Evolutionary conservation across 2,329 filamentous ascomycete genomes (phyloP).

Genomic region (Trichoderma brevicompactum): DNA sequence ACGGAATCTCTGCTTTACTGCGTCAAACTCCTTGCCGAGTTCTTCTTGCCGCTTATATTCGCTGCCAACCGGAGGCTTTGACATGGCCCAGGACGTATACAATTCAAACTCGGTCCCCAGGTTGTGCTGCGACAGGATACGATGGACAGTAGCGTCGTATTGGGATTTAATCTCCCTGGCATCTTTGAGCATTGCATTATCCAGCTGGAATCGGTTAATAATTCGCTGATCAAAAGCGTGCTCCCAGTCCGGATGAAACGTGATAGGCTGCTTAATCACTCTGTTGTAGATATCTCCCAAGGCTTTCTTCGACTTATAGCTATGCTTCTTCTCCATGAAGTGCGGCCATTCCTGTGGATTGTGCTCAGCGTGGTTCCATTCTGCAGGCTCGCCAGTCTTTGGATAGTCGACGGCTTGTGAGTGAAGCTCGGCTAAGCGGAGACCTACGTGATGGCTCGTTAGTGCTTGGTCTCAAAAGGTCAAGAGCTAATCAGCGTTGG

Average conservation of each 20-base stretch:
- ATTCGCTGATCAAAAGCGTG: constrained; percentile 77
- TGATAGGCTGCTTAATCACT: constrained; percentile 58
- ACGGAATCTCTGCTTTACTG: constrained; percentile 71
- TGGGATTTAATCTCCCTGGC: constrained; percentile 71
- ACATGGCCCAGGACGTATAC: constrained; percentile 83
- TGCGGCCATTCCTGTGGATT: constrained; percentile 74
- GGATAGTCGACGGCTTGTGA: constrained; percentile 93
- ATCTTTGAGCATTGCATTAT: constrained; percentile 57
- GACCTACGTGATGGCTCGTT: constrained; percentile 46
- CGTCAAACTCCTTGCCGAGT: constrained; percentile 68
- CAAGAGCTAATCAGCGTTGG: not conserved
- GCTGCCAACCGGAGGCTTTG: constrained; percentile 69
- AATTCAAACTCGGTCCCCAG: constrained; percentile 90
- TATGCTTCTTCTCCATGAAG: constrained; percentile 75
- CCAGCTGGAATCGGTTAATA: constrained; percentile 62
- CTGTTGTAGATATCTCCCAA: constrained; percentile 84
- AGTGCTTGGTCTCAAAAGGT: not conserved
- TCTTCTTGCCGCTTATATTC: constrained; percentile 90
- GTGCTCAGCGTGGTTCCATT: constrained; percentile 61
- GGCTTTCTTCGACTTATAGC: constrained; percentile 71
- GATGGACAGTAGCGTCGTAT: constrained; percentile 77
- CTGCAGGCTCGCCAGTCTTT: constrained; percentile 82
- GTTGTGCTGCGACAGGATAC: constrained; percentile 83
- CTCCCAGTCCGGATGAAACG: constrained; percentile 75
- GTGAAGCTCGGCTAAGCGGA: constrained; percentile 77